phyloP scores from a whole-genome alignment of 2,329 filamentous ascomycete species.

The Hirsutella thompsonii region DNA sequence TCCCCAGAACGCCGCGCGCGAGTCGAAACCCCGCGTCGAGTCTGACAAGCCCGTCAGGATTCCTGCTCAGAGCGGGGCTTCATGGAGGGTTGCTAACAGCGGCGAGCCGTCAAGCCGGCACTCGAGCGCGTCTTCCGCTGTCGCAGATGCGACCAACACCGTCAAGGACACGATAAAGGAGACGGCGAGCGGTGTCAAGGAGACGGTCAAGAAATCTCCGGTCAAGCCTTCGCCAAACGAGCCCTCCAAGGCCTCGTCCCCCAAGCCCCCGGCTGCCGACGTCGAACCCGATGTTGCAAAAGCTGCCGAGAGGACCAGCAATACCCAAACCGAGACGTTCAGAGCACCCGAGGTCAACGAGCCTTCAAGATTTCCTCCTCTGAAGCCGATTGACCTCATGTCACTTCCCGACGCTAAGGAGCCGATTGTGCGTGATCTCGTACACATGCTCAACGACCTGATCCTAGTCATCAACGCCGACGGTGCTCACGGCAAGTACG shows the following conservation, averaged over 20 bases:
- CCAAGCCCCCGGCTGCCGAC: constrained; percentile 13
- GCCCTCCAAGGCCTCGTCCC: constrained; percentile 16
- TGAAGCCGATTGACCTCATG: constrained; percentile 65
- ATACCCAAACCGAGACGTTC: constrained; percentile 22
- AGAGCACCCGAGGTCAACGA: constrained; percentile 52
- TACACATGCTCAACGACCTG: constrained; percentile 91
- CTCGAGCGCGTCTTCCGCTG: constrained; percentile 36
- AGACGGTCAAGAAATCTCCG: constrained; percentile 7
- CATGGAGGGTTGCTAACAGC: constrained; percentile 61
- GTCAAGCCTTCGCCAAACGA: constrained; percentile 14
- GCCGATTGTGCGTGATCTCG: constrained; percentile 81
- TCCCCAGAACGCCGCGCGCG: constrained; percentile 30
- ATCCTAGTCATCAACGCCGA: constrained; percentile 89
- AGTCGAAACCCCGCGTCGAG: constrained; percentile 32
- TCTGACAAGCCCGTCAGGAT: constrained; percentile 66
- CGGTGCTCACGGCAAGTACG: constrained; percentile 64
- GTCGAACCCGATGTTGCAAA: constrained; percentile 14
- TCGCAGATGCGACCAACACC: no score
- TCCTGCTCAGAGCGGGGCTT: constrained; percentile 72
- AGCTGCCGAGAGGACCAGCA: constrained; percentile 17
- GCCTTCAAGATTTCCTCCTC: constrained; percentile 49
- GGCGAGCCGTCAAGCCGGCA: constrained; percentile 45
- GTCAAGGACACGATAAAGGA: no score
- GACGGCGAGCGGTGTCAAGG: no score
- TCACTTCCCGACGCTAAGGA: constrained; percentile 65